These are phyloP conservation scores for Venturia oleaginea DNA, from an alignment of 2,329 filamentous ascomycete genomes.

Conservation along the genomic window DNA sequence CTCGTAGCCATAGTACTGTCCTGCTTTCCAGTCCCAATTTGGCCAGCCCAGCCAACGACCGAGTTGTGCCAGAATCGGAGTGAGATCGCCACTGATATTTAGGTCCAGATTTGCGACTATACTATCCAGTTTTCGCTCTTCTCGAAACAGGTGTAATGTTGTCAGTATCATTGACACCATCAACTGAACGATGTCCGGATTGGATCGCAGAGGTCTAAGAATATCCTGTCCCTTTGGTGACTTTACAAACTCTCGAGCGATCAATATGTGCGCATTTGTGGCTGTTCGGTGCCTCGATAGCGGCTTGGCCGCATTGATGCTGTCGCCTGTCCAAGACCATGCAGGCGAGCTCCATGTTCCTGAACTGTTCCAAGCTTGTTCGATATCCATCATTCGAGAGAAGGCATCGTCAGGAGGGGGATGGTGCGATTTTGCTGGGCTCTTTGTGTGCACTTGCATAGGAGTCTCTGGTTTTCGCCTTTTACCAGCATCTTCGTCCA, in stretches of 20 bases:
- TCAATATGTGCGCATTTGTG: slow-evolving; percentile 2
- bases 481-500: slow-evolving; percentile 8
- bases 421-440: background rate
- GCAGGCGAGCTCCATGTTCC: slow-evolving; percentile 26
- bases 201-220: background rate
- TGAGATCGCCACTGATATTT: slow-evolving; percentile 43
- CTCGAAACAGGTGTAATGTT: slow-evolving; percentile 74
- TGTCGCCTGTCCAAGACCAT: slow-evolving; percentile 26
- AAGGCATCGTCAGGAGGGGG: slow-evolving; percentile 3
- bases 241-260: slow-evolving; percentile 7
- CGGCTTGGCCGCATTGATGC: background rate
- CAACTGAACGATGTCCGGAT: slow-evolving; percentile 1
- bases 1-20: slow-evolving; percentile 52
- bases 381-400: slow-evolving; percentile 12
- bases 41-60: slow-evolving; percentile 72
- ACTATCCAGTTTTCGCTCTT: slow-evolving; percentile 70
- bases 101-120: slow-evolving; percentile 34
- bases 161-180: slow-evolving; percentile 44
- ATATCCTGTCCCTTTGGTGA: slow-evolving; percentile 4
- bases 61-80: slow-evolving; percentile 72
- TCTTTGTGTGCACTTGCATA: slow-evolving; percentile 14
- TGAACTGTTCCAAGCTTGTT: slow-evolving; percentile 20
- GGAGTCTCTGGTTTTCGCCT: slow-evolving; percentile 1
- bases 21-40: slow-evolving; percentile 46
- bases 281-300: background rate